Conservation (phyloP, 1,284 basidiomycete species). For the Abortiporus biennis region DNA sequence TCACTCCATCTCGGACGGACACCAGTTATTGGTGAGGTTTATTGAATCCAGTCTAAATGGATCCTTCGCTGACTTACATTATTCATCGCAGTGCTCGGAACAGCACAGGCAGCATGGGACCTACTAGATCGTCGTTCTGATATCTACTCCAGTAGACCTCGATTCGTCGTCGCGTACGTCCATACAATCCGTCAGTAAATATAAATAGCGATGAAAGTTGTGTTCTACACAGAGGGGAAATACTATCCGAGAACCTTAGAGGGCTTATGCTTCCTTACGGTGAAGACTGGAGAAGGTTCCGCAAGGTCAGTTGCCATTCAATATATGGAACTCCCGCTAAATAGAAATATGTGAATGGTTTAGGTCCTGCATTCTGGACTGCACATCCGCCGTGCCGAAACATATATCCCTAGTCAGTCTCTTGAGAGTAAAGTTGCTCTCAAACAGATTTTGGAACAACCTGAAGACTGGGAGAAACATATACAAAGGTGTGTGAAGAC, state of each 20-base stretch:
- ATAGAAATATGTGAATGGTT: not conserved
- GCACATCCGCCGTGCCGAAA: constrained; percentile 33
- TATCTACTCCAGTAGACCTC: constrained; percentile 44
- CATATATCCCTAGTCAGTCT: constrained; percentile 43
- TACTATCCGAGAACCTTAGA: constrained; percentile 41
- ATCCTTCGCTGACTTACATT: not conserved
- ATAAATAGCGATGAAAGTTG: not conserved
- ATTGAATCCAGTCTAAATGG: not conserved
- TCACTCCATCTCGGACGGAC: constrained; percentile 48
- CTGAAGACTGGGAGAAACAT: constrained; percentile 35
- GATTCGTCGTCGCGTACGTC: constrained; percentile 36
- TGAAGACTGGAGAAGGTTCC: constrained; percentile 43
- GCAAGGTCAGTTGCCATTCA: constrained; percentile 29
- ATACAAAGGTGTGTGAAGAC: constrained; percentile 28
- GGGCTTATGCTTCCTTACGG: constrained; percentile 43
- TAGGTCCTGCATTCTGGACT: constrained; percentile 42
- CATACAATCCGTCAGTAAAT: not conserved
- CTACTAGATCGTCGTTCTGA: constrained; percentile 46
- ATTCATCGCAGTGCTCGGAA: constrained; percentile 34
- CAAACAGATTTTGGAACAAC: constrained; percentile 35
- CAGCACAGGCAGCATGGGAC: constrained; percentile 46
- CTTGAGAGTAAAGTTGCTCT: constrained; percentile 41
- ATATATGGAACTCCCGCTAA: not conserved
- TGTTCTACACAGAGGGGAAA: constrained; percentile 30
- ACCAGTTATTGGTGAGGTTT: constrained; percentile 36